These are phyloP conservation scores for Geotrichum cucujoidarum DNA, from an alignment of 1,139 yeast species.

Conservation along the genomic window DNA sequence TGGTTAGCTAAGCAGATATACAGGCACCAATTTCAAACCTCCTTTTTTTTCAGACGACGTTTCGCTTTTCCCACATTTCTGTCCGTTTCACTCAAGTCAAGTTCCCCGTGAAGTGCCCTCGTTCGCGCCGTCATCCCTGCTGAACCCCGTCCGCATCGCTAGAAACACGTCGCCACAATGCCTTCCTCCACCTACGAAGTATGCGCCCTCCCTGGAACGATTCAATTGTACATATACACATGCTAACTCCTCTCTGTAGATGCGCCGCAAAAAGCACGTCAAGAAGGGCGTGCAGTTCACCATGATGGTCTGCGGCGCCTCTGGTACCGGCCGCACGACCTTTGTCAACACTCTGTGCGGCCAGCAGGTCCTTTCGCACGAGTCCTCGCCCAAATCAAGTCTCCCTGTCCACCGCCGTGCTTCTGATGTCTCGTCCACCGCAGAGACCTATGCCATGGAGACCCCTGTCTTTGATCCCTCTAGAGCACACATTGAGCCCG, in stretches of 20 bases:
- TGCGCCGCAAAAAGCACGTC: slow-evolving; percentile 65
- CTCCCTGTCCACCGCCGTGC: background rate
- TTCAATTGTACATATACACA: background rate
- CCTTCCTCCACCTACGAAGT: slow-evolving; percentile 9
- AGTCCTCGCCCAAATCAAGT: slow-evolving; percentile 3
- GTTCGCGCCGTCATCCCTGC: too few relatives aligned
- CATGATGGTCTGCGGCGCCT: slow-evolving; percentile 65
- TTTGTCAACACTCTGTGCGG: slow-evolving; percentile 82
- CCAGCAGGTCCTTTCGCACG: slow-evolving; percentile 55
- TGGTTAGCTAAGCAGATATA: too few relatives aligned
- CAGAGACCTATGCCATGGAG: background rate
- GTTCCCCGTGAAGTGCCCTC: too few relatives aligned
- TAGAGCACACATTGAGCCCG: slow-evolving; percentile 45
- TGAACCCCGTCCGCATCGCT: too few relatives aligned
- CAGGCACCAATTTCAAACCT: background rate
- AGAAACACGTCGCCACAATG: background rate
- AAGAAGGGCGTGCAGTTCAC: slow-evolving; percentile 81
- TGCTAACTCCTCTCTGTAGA: slow-evolving; percentile 18
- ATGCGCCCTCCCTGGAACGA: background rate
- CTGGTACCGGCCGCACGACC: slow-evolving; percentile 75
- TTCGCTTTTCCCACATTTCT: background rate
- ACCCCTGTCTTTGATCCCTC: slow-evolving; percentile 35
- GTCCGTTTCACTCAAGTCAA: too few relatives aligned
- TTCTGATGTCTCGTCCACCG: slow-evolving; percentile 12
- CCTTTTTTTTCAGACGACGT: background rate